Evolutionary conservation across 192 early-diverging fungal genomes (phyloP), one percentile per base, ranked within the genome.

Genomic region (Dissophora globulifera): DNA sequence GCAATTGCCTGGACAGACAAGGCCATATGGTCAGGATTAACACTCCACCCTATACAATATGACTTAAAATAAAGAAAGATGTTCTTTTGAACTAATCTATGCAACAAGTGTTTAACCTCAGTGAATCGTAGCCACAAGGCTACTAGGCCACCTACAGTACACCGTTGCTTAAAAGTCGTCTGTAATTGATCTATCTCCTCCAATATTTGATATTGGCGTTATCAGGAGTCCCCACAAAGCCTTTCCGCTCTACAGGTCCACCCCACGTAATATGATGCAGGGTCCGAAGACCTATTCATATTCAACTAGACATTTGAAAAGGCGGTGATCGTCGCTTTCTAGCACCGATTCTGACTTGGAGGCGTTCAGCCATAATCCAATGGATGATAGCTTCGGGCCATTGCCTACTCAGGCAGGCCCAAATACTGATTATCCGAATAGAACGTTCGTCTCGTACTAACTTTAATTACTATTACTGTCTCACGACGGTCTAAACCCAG

Each of bases 401-500:
- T 40, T 40, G 38, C 38, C 38, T 40, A 13, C 38, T 40, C 38
- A 40, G 13, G 8, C 38, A 40, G n/a, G n/a, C n/a, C n/a, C n/a
- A n/a, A n/a, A n/a, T n/a, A n/a, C n/a, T n/a, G n/a, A n/a, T n/a
- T n/a, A n/a, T n/a, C n/a, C n/a, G n/a, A n/a, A n/a, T n/a, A n/a
- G n/a, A n/a, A n/a, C n/a, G n/a, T n/a, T n/a, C n/a, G n/a, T n/a
- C n/a, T n/a, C n/a, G n/a, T n/a, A n/a, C n/a, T n/a, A n/a, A n/a
- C n/a, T n/a, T n/a, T n/a, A n/a, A n/a, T n/a, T n/a, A n/a, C n/a
- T n/a, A n/a, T n/a, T n/a, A n/a, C 35, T 38, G 35, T 92, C 92
- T 92, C 92, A 92, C 91, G 90, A 93, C 91, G 88, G 91, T 93
- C 91, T 92, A 93, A 92, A 91, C 89, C 91, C 90, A 91, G 92